Percentiles rank a stretch among this genome's conserved stretches.
phyloP scores from a whole-genome alignment of 257 asterid genomes.

The Solanum acaule region DNA sequence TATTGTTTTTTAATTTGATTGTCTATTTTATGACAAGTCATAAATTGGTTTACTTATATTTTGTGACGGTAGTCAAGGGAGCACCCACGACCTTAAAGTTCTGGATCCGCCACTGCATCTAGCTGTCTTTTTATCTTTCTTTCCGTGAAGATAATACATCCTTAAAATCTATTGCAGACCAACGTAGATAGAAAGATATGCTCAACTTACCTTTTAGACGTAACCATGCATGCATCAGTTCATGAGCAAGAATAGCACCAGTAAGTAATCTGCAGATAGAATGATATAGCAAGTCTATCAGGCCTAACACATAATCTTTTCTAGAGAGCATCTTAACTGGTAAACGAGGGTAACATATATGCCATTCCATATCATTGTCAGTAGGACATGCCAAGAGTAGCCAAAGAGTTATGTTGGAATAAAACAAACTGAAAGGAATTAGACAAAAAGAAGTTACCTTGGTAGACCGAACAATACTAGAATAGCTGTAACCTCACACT shows the following conservation, averaged over 20 bases:
- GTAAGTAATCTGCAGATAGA: conserved; percentile 60
- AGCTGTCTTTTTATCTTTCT: not conserved
- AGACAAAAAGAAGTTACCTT: conserved; percentile 33
- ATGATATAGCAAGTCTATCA: not conserved
- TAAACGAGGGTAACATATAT: not conserved
- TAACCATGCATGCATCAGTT: conserved; percentile 94
- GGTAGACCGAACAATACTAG: conserved; percentile 90
- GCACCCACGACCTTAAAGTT: no score
- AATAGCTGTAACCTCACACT: conserved; percentile 90
- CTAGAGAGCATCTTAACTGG: not conserved
- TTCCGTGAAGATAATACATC: not conserved
- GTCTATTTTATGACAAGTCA: no score
- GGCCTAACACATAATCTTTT: not conserved
- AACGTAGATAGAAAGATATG: not conserved
- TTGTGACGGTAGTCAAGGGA: no score
- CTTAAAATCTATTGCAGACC: not conserved
- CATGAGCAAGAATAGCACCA: conserved; percentile 94
- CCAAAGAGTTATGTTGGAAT: not conserved
- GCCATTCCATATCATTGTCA: not conserved
- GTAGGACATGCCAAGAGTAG: not conserved
- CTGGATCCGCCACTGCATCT: no score
- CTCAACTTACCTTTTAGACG: conserved; percentile 58
- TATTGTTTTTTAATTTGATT: no score
- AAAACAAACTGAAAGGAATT: not conserved
- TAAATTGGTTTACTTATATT: no score